Base-by-base conservation (phyloP, 768 basidiomycete genomes). In the Boletus eberwhitei region DNA sequence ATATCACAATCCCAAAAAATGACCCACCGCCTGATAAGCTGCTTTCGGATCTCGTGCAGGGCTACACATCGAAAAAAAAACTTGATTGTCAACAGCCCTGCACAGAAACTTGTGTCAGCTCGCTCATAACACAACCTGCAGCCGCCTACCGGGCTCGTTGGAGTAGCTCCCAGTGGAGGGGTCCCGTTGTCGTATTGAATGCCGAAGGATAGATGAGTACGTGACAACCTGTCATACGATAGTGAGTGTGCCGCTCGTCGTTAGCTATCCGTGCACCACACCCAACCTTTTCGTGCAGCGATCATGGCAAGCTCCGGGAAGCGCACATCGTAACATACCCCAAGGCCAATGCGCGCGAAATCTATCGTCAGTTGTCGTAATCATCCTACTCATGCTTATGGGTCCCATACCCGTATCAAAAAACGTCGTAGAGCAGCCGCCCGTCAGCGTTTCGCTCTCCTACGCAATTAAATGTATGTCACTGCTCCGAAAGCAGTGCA, bases 321-420 rank as follows among this genome's bases (percentile, higher is more conserved):
- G 36, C 93, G 84, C 24, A 98, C 80, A 66, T 98, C 96, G 66
- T 98, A 98, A 70, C 96, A 99, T 55, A 99, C 93, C 0, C 94
- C 96, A 22, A 98, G 77, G 9, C 96, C 97, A 58, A 99, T 86
- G 50, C 93, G 87, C n/a, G 94, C 97, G 68, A 97, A 98, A n/a
- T 88, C 93, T 94, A 63, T 7, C 37, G 40, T 34, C 36, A 44
- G 14, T 21, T 37, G 34, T 26, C 42, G 8, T 34, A 24, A 32
- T 16, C 37, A 37, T 55, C n/a, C 31, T 11, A 13, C 11, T 17
- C 36, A 32, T 46, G 13, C 2, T 50, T n/a, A 49, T 8, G 38
- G 50, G 17, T 16, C 26, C 59, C 66, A 9, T 61, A 90, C 93
- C 90, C 4, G 97, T 95, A 59, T 96, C 92, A 65, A 99, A 93